These are phyloP conservation scores for Thecaphora frezii DNA, from an alignment of 1,284 basidiomycete species.

Conservation along the genomic window DNA sequence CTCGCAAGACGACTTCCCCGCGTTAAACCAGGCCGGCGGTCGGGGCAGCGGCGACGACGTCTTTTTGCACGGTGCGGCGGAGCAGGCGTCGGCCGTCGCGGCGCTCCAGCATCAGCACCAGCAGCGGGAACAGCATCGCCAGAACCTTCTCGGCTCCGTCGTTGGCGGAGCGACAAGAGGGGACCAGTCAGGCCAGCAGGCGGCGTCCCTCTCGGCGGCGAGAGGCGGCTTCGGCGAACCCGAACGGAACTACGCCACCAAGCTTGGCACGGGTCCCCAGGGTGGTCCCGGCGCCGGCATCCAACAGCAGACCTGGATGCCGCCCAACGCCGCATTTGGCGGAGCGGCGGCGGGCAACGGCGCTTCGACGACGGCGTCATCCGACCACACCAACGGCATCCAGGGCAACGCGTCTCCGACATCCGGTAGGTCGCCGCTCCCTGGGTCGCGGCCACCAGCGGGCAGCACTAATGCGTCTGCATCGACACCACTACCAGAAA, in stretches of 20 bases:
- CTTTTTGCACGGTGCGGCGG: constrained; percentile 33
- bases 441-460: background rate
- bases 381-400: constrained; percentile 35
- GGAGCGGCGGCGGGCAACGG: constrained; percentile 27
- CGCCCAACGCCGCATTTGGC: constrained; percentile 27
- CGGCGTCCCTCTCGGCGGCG: constrained; percentile 42
- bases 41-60: constrained; percentile 27
- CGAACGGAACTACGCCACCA: constrained; percentile 47
- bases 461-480: too few species aligned
- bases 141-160: constrained; percentile 33
- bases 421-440: constrained; percentile 30
- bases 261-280: constrained; percentile 32
- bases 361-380: constrained; percentile 6
- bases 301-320: constrained; percentile 38
- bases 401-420: constrained; percentile 29
- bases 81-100: constrained; percentile 50
- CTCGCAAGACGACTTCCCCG: constrained; percentile 55
- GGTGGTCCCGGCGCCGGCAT: constrained; percentile 23
- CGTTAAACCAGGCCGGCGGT: constrained; percentile 38
- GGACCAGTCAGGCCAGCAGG: background rate
- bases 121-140: constrained; percentile 45
- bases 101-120: constrained; percentile 49
- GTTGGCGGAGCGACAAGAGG: constrained; percentile 16
- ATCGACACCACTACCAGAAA: background rate
- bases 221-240: constrained; percentile 49